Conservation (phyloP, 2,329 filamentous ascomycete species). For the Thelonectria rubi region DNA sequence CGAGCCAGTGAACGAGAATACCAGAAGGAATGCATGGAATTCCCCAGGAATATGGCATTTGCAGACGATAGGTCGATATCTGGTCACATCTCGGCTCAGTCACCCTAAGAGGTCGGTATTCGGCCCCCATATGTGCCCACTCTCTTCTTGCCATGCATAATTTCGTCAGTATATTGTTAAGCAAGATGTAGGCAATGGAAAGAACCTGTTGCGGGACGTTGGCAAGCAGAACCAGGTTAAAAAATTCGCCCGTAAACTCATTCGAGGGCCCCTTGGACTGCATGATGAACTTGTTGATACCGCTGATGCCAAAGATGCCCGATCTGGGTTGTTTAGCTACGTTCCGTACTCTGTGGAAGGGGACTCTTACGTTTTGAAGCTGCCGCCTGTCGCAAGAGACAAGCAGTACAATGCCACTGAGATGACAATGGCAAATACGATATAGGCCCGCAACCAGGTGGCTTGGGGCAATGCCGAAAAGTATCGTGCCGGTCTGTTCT, state of each 20-base stretch:
- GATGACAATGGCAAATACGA: neutral
- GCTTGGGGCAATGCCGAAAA: neutral
- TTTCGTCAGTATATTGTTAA: constrained; percentile 5
- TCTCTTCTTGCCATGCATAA: constrained; percentile 6
- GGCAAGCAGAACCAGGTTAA: constrained; percentile 5
- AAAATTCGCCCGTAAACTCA: constrained; percentile 4
- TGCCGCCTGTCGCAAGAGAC: neutral
- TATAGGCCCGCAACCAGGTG: neutral
- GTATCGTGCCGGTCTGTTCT: neutral
- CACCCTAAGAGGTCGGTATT: constrained; percentile 1
- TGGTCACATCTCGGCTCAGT: constrained; percentile 9
- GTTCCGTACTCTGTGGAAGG: neutral
- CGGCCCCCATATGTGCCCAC: neutral
- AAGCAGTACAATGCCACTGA: constrained; percentile 3
- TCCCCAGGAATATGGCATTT: constrained; percentile 9
- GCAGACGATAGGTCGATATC: constrained; percentile 4
- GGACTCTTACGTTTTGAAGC: neutral
- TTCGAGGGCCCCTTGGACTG: neutral
- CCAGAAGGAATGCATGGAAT: constrained; percentile 4
- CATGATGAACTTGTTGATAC: constrained; percentile 5
- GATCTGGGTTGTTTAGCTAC: neutral
- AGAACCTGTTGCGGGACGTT: constrained; percentile 11
- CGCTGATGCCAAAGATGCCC: constrained; percentile 6
- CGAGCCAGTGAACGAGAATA: constrained; percentile 4
- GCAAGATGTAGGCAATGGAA: constrained; percentile 6